These are phyloP conservation scores for Hordeum marinum DNA, from an alignment of 176 grass and related monocot genomes.

Conservation along the genomic window DNA sequence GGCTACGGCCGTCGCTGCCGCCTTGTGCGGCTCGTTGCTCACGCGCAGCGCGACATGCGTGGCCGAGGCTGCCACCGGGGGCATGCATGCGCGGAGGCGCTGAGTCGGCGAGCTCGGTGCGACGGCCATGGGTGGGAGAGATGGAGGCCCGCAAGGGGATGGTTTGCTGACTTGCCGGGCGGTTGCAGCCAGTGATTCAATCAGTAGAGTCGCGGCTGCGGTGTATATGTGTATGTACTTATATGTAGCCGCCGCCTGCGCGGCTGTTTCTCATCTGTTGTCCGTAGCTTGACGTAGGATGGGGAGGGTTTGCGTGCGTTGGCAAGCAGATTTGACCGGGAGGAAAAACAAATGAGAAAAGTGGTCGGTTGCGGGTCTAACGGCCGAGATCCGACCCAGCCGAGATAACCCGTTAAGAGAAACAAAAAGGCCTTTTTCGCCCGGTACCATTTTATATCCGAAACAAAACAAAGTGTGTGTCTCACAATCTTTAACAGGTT, in stretches of 20 bases:
- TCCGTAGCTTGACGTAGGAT: background rate
- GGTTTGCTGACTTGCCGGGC: background rate
- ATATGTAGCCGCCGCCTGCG: slow-evolving; percentile 9
- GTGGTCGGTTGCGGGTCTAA: slow-evolving; percentile 38
- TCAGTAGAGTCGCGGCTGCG: background rate
- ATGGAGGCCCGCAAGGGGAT: background rate
- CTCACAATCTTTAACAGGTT: too few relatives aligned
- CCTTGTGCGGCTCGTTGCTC: background rate
- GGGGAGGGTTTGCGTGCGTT: background rate
- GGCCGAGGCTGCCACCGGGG: background rate
- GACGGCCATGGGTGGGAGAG: background rate
- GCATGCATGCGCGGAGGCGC: background rate
- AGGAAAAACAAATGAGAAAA: background rate
- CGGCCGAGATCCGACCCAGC: background rate
- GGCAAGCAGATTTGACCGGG: slow-evolving; percentile 6
- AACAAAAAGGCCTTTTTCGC: too few relatives aligned
- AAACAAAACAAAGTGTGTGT: too few relatives aligned
- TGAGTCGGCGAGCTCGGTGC: background rate
- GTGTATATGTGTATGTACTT: background rate
- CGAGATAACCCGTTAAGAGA: background rate
- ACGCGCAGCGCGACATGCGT: background rate
- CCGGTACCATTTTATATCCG: too few relatives aligned
- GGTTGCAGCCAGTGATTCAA: background rate
- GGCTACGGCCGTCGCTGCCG: background rate
- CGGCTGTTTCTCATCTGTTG: background rate